Evolutionary conservation across 768 basidiomycete genomes (phyloP).

Genomic region (Suillus variegatus): DNA sequence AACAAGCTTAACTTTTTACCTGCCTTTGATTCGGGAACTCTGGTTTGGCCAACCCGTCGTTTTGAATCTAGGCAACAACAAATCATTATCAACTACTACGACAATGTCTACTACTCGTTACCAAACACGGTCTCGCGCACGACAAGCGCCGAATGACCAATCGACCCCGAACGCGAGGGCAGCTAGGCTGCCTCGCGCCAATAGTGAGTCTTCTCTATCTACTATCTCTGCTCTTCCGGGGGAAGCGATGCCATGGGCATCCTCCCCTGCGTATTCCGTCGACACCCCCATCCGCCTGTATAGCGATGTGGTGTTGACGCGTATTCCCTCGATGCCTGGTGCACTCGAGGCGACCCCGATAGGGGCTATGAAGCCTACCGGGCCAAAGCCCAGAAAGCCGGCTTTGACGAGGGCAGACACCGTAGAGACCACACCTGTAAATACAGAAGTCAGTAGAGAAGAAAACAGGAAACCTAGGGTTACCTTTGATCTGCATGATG

Average conservation of each 20-base stretch:
- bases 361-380: too few relatives aligned
- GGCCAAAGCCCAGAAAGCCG: too few relatives aligned
- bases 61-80: neutral
- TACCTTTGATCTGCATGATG: neutral
- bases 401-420: too few relatives aligned
- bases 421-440: too few relatives aligned
- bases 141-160: too few relatives aligned
- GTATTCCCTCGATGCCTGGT: constrained; percentile 4
- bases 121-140: neutral
- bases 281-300: neutral
- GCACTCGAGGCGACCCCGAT: neutral
- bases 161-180: neutral
- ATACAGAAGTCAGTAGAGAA: too few relatives aligned
- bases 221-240: neutral
- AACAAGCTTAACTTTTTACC: too few relatives aligned
- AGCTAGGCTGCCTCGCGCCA: neutral
- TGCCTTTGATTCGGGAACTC: neutral
- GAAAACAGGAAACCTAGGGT: neutral
- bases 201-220: neutral
- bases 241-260: neutral
- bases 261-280: neutral
- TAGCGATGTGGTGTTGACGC: neutral
- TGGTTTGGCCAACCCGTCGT: neutral
- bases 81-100: neutral
- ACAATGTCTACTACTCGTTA: neutral